Base-by-base conservation (phyloP, 306 rosid species). In the Casuarina equisetifolia region DNA sequence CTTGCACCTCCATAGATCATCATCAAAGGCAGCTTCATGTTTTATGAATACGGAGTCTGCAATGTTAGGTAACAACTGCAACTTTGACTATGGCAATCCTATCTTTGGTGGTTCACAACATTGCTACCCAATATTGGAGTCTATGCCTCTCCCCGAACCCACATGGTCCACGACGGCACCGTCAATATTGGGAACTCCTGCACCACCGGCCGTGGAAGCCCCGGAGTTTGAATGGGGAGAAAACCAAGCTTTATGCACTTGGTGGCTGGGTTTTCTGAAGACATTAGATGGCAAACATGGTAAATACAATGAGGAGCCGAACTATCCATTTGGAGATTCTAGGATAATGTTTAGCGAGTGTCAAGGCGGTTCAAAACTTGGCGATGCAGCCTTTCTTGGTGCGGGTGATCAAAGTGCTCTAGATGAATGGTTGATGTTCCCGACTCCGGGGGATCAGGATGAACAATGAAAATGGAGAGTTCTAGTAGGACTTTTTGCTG, bases 151-250 rank as follows among this genome's bases (percentile, higher is more conserved):
- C 25, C 85, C 90, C 51, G 90, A 83, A 32, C 90, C 92, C 1
- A 75, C 83, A 36, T 90, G 94, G 94, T 90, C 92, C 5, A 86
- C 90, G 64, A 79, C 92, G 61, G 81, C 74, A 25, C 94, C 92
- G 43, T 81, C 81, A 52, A 62, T 90, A 48, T 11, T 76, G 85
- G 78, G 78, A 55, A 73, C 81, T 55, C 78, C 84, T 13, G 19
- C 73, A 62, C 69, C 72, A 68, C 75, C 69, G 39, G 12, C 76
- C n/a, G 58, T 62, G 82, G 86, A 89, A 57, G 74, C 32, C 43
- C 35, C 68, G 12, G 83, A 59, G 6, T 84, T 77, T 38, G 82
- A 84, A 66, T 82, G 75, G 81, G 88, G 71, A 48, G 92, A 84
- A 77, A 88, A 59, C 68, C 86, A 83, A 73, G 84, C 84, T 70